These are phyloP conservation scores for Globisporangium parvum DNA, from an alignment of 352 stramenopile genomes.

Conservation along the genomic window DNA sequence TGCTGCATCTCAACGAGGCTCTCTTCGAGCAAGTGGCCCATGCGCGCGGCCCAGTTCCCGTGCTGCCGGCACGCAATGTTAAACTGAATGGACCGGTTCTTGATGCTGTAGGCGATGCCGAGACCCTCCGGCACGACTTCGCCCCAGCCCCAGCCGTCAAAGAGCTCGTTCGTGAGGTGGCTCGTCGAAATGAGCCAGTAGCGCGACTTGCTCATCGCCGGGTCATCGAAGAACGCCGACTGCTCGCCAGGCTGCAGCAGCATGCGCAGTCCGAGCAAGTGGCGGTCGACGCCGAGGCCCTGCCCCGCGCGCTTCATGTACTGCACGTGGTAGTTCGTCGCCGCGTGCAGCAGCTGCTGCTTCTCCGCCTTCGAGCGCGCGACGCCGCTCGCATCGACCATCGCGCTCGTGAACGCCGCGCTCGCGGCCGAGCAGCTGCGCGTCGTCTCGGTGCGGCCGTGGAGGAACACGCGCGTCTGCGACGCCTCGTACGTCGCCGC, in stretches of 20 bases:
- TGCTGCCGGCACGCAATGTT: constrained; percentile 75
- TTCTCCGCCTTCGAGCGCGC: constrained; percentile 27
- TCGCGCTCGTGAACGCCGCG: constrained; percentile 83
- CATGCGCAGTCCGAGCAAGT: constrained; percentile 89
- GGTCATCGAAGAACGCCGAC: constrained; percentile 69
- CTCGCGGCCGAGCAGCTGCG: constrained; percentile 77
- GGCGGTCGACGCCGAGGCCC: constrained; percentile 89
- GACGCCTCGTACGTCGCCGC: constrained; percentile 93
- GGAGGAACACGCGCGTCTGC: constrained; percentile 91
- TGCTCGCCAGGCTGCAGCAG: constrained; percentile 40
- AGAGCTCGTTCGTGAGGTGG: constrained; percentile 75
- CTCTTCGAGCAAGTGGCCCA: constrained; percentile 71
- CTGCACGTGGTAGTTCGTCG: constrained; percentile 41
- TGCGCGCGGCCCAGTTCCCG: constrained; percentile 39
- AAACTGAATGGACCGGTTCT: constrained; percentile 73
- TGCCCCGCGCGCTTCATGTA: constrained; percentile 69
- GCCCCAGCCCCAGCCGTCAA: constrained; percentile 82
- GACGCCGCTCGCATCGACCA: constrained; percentile 44
- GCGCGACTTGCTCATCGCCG: constrained; percentile 50
- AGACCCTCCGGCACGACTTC: constrained; percentile 75
- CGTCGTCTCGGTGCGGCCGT: constrained; percentile 92
- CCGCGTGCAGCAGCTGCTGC: constrained; percentile 33
- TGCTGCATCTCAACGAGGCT: constrained; percentile 76
- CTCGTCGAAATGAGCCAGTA: constrained; percentile 81
- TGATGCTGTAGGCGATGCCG: constrained; percentile 80